Evolutionary conservation across 2,329 filamentous ascomycete species (phyloP).

Genomic region (Samsoniella hepiali): DNA sequence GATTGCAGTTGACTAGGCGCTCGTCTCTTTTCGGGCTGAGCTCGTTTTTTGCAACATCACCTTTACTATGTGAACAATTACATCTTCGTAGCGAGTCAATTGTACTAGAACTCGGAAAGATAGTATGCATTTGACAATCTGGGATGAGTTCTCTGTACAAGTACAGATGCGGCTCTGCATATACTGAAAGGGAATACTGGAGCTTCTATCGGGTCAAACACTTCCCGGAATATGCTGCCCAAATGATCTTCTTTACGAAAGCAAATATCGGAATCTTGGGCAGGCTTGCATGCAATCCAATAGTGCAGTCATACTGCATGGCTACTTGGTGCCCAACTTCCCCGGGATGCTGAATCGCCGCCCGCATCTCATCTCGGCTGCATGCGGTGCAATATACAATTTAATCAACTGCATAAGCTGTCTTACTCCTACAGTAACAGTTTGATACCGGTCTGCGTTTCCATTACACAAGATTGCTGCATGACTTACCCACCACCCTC

Average conservation of each 20-base stretch:
- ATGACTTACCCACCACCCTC: not conserved
- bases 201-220: not conserved
- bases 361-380: constrained; percentile 11
- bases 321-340: constrained; percentile 6
- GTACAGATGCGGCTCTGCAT: not conserved
- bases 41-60: not conserved
- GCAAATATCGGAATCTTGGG: not conserved
- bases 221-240: not conserved
- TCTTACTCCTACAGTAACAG: constrained; percentile 1
- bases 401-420: constrained; percentile 1
- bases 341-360: not conserved
- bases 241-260: not conserved
- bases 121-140: no score
- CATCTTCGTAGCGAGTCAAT: not conserved
- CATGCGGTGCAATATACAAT: not conserved
- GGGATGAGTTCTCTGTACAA: not conserved
- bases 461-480: constrained; percentile 2
- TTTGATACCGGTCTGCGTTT: not conserved
- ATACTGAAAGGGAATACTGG: no score
- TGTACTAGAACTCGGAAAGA: no score
- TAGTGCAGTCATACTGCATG: constrained; percentile 7
- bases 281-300: constrained; percentile 4
- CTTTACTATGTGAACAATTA: not conserved
- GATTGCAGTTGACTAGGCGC: not conserved
- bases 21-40: no score